Conservation (phyloP, 2,329 filamentous ascomycete species). For the Colletotrichum sp. region DNA sequence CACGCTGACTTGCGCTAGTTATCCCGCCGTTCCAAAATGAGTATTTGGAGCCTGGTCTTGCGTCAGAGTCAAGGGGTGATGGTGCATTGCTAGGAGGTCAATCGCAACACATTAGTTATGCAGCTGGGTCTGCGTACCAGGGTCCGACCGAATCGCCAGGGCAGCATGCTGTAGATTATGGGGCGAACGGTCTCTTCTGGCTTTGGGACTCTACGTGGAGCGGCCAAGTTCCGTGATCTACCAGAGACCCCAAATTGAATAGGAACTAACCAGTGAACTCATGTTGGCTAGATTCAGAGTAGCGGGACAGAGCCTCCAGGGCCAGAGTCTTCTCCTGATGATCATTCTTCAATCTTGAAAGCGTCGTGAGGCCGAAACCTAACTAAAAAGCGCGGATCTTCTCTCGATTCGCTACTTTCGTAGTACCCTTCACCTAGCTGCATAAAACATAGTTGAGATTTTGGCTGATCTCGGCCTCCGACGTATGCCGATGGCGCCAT, state of each 20-base stretch:
- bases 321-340: not conserved
- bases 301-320: not conserved
- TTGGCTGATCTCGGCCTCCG: not conserved
- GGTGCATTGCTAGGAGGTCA: not conserved
- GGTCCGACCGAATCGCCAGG: fast-evolving
- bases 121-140: not conserved
- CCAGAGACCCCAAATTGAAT: not conserved
- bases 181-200: not conserved
- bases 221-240: not conserved
- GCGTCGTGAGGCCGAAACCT: not conserved
- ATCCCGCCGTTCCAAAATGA: not conserved
- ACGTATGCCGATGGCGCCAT: not conserved
- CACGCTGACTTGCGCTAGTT: not conserved
- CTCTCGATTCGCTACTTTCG: fast-evolving
- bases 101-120: not conserved
- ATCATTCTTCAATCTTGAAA: not conserved
- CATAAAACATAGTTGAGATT: not conserved
- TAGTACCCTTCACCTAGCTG: not conserved
- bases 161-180: not conserved
- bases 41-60: not conserved
- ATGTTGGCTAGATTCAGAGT: not conserved
- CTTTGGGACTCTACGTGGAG: not conserved
- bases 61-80: not conserved
- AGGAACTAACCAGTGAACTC: not conserved
- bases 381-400: fast-evolving